Base-by-base conservation (phyloP, 2,329 filamentous ascomycete genomes). In the Phyllosticta capitalensis region DNA sequence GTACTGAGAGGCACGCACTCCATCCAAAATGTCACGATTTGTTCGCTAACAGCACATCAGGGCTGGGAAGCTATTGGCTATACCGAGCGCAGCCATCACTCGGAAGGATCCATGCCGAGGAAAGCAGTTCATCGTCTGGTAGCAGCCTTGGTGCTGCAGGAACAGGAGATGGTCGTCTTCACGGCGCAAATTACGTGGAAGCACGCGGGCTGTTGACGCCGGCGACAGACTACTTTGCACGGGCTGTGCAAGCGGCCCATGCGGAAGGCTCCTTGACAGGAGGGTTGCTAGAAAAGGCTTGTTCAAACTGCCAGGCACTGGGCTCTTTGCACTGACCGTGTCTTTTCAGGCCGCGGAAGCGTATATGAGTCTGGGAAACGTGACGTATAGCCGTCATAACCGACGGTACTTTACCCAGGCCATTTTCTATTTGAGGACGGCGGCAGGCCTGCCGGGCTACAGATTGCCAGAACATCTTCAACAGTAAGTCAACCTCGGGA, bases 351-450 rank as follows among this genome's bases (percentile, higher is more conserved):
- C 78, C 33, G 79, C 79, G 20, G 79, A 81, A 69, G 76, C 78
- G 33, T 75, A 75, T 61, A 81, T 81, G 75, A 80, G 76, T 57
- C 65, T 81, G 17, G 79, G 79, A 14, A 81, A 80, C 59, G 77
- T 79, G 1, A 78, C 76, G 3, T 75, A 74, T 21, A 66, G 73
- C 7, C 72, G 75, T 33, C 65, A 67, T 48, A 79, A 79, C 61
- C 71, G 77, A 62, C 68, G 68, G 14, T 73, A 77, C 58, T 81
- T 79, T 61, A 67, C 69, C 19, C 69, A 75, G 64, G 79, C 79
- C 0, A 67, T 81, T 53, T 66, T 66, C 48, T 76, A 79, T 66
- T 67, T 82, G 30, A 73, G 75, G 60, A 69, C 68, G 58, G 78
- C 79, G 5, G 65, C 68, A 7, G 67, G 68, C n/a, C 69, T 78